Conservation (phyloP, 2,329 filamentous ascomycete species). For the Ascochyta fabae region DNA sequence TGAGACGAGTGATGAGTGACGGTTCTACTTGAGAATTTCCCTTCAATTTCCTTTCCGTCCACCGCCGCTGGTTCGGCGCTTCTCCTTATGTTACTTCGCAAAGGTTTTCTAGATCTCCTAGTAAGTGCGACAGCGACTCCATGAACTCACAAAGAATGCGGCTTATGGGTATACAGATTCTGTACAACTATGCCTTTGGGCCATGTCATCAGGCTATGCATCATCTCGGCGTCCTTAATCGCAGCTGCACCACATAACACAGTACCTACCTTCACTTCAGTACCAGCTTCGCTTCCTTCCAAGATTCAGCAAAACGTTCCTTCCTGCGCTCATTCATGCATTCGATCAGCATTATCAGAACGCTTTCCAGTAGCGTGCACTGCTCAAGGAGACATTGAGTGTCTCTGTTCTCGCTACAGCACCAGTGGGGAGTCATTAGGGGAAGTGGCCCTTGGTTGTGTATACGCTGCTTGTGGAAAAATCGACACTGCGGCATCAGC, state of each 20-base stretch:
- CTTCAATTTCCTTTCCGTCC: slow-evolving; percentile 44
- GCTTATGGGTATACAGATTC: slow-evolving; percentile 39
- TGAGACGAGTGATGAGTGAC: slow-evolving; percentile 47
- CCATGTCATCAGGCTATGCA: slow-evolving; percentile 47
- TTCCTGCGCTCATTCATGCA: slow-evolving; percentile 47
- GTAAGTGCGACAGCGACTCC: slow-evolving; percentile 30
- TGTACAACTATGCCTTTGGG: slow-evolving; percentile 51
- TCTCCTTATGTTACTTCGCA: slow-evolving; percentile 41
- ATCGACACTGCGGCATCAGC: slow-evolving; percentile 35
- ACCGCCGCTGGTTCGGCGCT: slow-evolving; percentile 47
- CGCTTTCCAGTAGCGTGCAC: slow-evolving; percentile 47
- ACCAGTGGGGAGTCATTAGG: slow-evolving; percentile 45
- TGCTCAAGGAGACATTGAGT: slow-evolving; percentile 37
- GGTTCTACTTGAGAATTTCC: slow-evolving; percentile 45
- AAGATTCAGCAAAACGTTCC: slow-evolving; percentile 41
- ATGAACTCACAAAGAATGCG: slow-evolving; percentile 26
- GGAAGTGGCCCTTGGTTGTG: slow-evolving; percentile 48
- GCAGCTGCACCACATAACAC: slow-evolving; percentile 39
- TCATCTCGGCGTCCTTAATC: slow-evolving; percentile 45
- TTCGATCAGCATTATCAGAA: slow-evolving; percentile 41
- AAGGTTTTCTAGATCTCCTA: slow-evolving; percentile 35
- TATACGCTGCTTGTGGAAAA: slow-evolving; percentile 43
- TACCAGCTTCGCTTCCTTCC: slow-evolving; percentile 32
- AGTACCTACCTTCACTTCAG: slow-evolving; percentile 31
- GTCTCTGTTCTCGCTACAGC: slow-evolving; percentile 50